Percentiles rank a stretch among this genome's conserved stretches.
These are phyloP conservation scores for Penicillium lagena DNA, from an alignment of 495 filamentous ascomycete species.

Conservation along the genomic window DNA sequence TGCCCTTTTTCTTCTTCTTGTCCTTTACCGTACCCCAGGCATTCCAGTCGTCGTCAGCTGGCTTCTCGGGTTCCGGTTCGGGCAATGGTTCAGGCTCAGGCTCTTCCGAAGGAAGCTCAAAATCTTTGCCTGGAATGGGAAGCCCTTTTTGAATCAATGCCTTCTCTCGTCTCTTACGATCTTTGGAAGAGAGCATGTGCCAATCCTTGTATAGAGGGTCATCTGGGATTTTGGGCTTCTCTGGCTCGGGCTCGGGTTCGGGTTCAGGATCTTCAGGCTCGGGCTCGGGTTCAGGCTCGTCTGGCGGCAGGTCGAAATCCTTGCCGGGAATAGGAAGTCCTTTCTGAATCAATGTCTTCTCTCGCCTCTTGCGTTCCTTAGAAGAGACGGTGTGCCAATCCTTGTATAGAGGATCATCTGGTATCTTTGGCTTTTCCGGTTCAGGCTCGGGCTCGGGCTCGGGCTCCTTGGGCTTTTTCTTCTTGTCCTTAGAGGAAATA, in stretches of 20 bases:
- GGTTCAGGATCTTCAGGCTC: slow-evolving; percentile 19
- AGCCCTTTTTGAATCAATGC: slow-evolving; percentile 25
- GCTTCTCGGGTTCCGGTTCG: slow-evolving; percentile 17
- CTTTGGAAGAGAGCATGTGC: slow-evolving; percentile 27
- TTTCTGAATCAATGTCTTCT: slow-evolving; percentile 27
- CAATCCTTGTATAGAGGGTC: slow-evolving; percentile 35
- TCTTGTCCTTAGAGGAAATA: slow-evolving; percentile 14
- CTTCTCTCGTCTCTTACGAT: slow-evolving; percentile 34
- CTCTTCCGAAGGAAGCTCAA: slow-evolving; percentile 19
- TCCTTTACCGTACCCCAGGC: slow-evolving; percentile 30
- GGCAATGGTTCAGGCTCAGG: slow-evolving; percentile 11
- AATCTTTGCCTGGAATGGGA: slow-evolving; percentile 30
- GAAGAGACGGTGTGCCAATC: slow-evolving; percentile 27
- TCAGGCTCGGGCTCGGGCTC: slow-evolving; percentile 26
- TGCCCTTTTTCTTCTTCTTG: slow-evolving; percentile 38
- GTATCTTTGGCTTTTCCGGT: slow-evolving; percentile 12
- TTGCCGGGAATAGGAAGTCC: slow-evolving; percentile 31
- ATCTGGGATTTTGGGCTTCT: slow-evolving; percentile 14
- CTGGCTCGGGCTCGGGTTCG: slow-evolving; percentile 22
- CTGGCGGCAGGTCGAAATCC: slow-evolving; percentile 24
- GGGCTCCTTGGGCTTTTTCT: slow-evolving; percentile 12
- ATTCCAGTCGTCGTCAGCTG: slow-evolving; percentile 26
- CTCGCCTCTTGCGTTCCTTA: slow-evolving; percentile 35
- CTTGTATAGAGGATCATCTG: slow-evolving; percentile 32
- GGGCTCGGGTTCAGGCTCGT: slow-evolving; percentile 6